Evolutionary conservation across 768 basidiomycete genomes (phyloP), one percentile per base, ranked within the genome.

Genomic region (Naematelia aurantialba): DNA sequence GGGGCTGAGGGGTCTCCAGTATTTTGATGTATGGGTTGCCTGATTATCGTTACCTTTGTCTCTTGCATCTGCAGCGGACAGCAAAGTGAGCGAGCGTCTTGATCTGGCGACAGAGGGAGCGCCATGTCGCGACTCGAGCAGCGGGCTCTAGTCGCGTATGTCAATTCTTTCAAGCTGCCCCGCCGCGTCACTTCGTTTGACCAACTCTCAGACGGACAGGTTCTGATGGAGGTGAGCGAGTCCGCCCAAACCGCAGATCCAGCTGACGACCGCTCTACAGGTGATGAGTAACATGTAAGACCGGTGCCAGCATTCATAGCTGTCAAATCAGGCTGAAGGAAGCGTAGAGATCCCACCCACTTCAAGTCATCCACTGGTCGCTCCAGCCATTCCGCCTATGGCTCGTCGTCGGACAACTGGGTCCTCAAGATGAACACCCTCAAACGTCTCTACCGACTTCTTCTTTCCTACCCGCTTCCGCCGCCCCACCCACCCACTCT

Each of bases 131-230:
- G 59, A 31, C 52, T 63, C 26, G 72, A 73, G 55, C 72, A 73
- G 59, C 62, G 51, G 42, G 69, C 72, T 30, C 57, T 73, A 34
- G 45, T 70, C 50, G 67, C 69, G 17, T 70, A 62, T 52, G 30
- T 73, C 61, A 73, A 73, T 55, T 65, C 69, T 12, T 73, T 70
- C 62, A 63, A 62, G 46, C 63, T 68, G 12, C 57, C 61, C 3
- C 60, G 55, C 50, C 62, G 47, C 12, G 54, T 70, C 21, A 62
- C 63, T 3, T 39, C 67, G 29, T 73, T 73, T 56, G 67, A 65
- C 14, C 52, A 67, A 26, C 45, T 73, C 22, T 52, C 67, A 34
- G 72, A 73, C 59, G 72, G 72, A 11, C 60, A 62, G 55, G 67
- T 62, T 14, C 51, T 73, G 46, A 67, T 73, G 65, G 69, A 73